Base-by-base conservation (phyloP, 192 early-diverging fungal genomes). In the Gigaspora rosea region DNA sequence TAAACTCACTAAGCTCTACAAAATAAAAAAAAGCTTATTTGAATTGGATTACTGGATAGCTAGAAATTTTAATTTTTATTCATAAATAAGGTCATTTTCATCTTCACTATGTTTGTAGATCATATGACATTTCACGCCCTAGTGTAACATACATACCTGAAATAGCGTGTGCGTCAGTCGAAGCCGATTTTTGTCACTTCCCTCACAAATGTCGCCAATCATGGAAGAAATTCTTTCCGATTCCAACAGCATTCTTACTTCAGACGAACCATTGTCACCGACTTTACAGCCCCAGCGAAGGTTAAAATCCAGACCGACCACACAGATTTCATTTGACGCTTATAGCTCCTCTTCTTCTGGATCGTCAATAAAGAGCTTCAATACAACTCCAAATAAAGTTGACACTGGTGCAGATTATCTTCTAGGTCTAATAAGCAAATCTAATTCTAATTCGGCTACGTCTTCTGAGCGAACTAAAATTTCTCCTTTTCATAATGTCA, bases 181-280 rank as follows among this genome's bases (percentile, higher is more conserved):
- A 41, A 71, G 70, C 32, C 70, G 27, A 22, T 6, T 33, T n/a
- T 56, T 71, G 13, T 32, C 49, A 50, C 74, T 61, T 22, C 51
- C 64, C 35, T 52, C 74, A 1, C 61, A 59, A 12, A 76, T 76
- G 54, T 52, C 74, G 0, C 61, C 74, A 12, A 65, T 76, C 20
- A 50, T 76, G 32, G 74, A 76, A 49, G 74, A 76, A 35, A 15
- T 65, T 52, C 46, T 76, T 76, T 76, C 74, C 2, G 74, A 76
- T 49, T 65, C 59, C 27, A 76, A 76, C 27, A 65, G 74, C 22
- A 16, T 41, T 27, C 11, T 65, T 32, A 76, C 62, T 32, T 76
- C 71, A 57, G 71, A 73, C 15, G 54, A 73, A 12, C 33, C 50
- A 73, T 10, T 46, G n/a, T 74, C 72, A 1, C 72, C 72, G 0